Evolutionary conservation across 352 stramenopile genomes (phyloP).

Genomic region (Elongisporangium anandrum): DNA sequence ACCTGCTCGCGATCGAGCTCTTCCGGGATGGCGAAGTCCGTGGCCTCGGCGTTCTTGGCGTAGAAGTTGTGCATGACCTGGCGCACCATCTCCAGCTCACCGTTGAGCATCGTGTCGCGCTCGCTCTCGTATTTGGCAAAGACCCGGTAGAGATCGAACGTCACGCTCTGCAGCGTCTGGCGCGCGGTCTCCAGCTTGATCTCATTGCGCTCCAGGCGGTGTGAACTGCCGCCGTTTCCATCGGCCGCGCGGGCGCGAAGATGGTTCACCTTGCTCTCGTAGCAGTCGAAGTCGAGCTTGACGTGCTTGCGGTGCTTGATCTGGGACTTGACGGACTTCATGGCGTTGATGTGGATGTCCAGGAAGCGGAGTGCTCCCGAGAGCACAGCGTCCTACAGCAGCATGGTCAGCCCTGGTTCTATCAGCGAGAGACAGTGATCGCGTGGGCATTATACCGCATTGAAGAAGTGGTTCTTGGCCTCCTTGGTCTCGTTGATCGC

Average conservation of each 20-base stretch:
- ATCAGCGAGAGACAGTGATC: too few species aligned
- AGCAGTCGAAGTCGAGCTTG: conserved; percentile 73
- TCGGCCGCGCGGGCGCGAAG: conserved; percentile 21
- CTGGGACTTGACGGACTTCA: conserved; percentile 69
- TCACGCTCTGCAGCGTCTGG: conserved; percentile 40
- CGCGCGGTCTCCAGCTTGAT: conserved; percentile 45
- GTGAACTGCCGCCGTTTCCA: conserved; percentile 5
- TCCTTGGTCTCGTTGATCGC: conserved; percentile 75
- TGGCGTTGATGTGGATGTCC: conserved; percentile 73
- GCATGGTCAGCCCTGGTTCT: background rate
- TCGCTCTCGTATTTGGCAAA: conserved; percentile 79
- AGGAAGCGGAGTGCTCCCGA: conserved; percentile 57
- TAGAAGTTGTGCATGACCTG: conserved; percentile 82
- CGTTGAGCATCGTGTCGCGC: conserved; percentile 68
- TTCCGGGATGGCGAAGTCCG: conserved; percentile 54
- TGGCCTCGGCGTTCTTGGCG: conserved; percentile 63
- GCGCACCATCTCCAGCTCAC: conserved; percentile 75
- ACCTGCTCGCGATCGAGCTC: conserved; percentile 46
- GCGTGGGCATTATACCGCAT: conserved; percentile 36
- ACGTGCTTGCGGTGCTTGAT: conserved; percentile 59
- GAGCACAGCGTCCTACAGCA: conserved; percentile 48
- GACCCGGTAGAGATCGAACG: conserved; percentile 62
- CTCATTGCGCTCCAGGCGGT: conserved; percentile 54
- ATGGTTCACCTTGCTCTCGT: conserved; percentile 44
- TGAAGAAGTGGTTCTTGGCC: conserved; percentile 72